Base-by-base conservation (phyloP, 2,329 filamentous ascomycete genomes). In the Apiospora saccharicola region DNA sequence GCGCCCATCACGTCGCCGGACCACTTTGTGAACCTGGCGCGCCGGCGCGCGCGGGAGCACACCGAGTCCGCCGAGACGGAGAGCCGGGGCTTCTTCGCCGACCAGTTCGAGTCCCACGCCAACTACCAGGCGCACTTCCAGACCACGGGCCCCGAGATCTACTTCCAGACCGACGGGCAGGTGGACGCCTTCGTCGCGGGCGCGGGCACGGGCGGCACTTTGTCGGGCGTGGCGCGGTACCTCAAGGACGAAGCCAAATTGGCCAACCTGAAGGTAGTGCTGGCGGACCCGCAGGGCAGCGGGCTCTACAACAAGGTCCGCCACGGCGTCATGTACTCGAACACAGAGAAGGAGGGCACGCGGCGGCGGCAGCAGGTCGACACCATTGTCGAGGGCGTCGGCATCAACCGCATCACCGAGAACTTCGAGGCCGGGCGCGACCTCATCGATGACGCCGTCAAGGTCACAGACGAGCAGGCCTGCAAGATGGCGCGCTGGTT, bases 401-500 rank as follows among this genome's bases (percentile, higher is more conserved):
- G 96, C 1, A 93, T 98, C 82, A 99, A 98, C 80, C 91, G 96
- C 2, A 88, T 98, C n/a, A 99, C 96, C 0, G 89, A 91, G 70
- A 99, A 98, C 81, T 96, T 99, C 75, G 94, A 98, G 80, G 92
- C 91, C 41, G 96, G 96, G 0, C 88, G 94, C 75, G 92, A 96
- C 78, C 83, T 98, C 71, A 90, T 99, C 70, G 94, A 98, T 81
- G 95, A 98, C 83, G 96, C 96, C 3, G 91, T 98, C 49, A 90
- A 92, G 73, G 94, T 99, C 19, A 94, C 90, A 3, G 97, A 99
- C 82, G 90, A 91, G 69, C 95, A 99, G 85, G 96, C 96, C 16
- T 91, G 94, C 80, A 89, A 88, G 71, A 99, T 99, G 96, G 96
- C 96, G n/a, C 88, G 94, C 74, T 98, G 95, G 94, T 85, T 99